Base-by-base conservation (phyloP, 345 rosid species). In the Salix suchowensis region DNA sequence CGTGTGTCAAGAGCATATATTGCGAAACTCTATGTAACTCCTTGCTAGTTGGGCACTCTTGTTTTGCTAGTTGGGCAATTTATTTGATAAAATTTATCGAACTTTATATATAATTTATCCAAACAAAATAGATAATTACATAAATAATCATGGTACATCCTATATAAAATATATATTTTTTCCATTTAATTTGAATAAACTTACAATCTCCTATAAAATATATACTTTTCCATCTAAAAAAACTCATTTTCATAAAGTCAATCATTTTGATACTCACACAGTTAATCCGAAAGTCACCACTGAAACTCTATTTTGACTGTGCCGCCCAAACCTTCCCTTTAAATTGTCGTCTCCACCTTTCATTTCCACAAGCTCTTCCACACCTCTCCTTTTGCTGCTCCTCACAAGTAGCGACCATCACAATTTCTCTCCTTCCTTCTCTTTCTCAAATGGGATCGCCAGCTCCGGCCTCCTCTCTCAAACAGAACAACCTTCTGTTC, bases 271-370 rank as follows among this genome's bases (percentile, higher is more conserved):
- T 8, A 61, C 1, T 19, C 2, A 28, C 5, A 61, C 65, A 61
- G 28, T 23, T 2, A 23, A 61, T 21, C 23, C 9, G 28, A 10
- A 10, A 61, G 32, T 21, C 26, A 61, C 23, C 23, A 28, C 24
- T 18, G 28, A 61, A 78, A 69, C 73, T 40, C 61, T 54, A 23
- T 71, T 74, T 64, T 34, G 77, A 84, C 87, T 67, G 84, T 88
- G 89, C 89, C 81, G 80, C 91, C 88, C 84, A 80, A 84, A 82
- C 76, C 40, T 82, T 80, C 87, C 86, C 98, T 92, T 88, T 90
- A 90, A 87, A 94, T 87, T 82, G 88, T 76, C 88, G 52, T 71
- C 84, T 68, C 85, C 70, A 71, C 87, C 89, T 83, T 85, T 62
- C 84, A 72, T 79, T 81, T 75, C 79, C 76, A 71, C 72, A 70